phyloP scores from a whole-genome alignment of 306 rosid genomes.

The Medicago ruthenica region DNA sequence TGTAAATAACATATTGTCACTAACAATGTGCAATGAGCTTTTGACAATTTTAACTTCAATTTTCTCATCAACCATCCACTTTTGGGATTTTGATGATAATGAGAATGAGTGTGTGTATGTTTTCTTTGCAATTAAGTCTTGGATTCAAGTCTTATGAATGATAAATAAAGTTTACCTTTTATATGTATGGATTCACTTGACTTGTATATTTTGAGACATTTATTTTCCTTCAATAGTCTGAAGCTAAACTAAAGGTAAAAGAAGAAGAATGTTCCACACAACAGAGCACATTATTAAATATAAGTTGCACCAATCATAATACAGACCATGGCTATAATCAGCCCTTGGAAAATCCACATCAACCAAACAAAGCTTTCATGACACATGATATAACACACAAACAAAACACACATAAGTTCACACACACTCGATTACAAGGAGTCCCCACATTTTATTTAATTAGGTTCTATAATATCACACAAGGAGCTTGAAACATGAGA shows the following conservation, averaged over 20 bases:
- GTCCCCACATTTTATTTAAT: constrained; percentile 46
- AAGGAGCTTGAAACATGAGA: constrained; percentile 1
- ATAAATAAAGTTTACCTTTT: neutral
- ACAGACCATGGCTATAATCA: constrained; percentile 28
- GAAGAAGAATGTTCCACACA: constrained; percentile 2
- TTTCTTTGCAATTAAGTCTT: neutral
- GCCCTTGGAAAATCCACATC: constrained; percentile 16
- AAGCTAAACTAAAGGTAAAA: neutral
- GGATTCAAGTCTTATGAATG: neutral
- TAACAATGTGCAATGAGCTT: constrained; percentile 29
- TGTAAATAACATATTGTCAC: constrained; percentile 41
- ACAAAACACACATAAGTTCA: constrained; percentile 27
- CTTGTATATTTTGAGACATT: neutral
- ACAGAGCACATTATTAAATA: constrained; percentile 6
- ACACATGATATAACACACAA: constrained; percentile 3
- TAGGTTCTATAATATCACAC: constrained; percentile 22
- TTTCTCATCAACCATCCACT: constrained; percentile 13
- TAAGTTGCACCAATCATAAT: neutral
- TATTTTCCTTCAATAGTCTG: neutral
- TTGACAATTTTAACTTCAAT: constrained; percentile 14
- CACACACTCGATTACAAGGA: constrained; percentile 9
- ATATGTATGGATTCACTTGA: neutral
- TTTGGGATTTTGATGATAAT: constrained; percentile 33
- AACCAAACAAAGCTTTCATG: neutral
- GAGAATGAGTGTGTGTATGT: constrained; percentile 29